Conservation (phyloP, 305 asterid species). For the Solanum hybrid region DNA sequence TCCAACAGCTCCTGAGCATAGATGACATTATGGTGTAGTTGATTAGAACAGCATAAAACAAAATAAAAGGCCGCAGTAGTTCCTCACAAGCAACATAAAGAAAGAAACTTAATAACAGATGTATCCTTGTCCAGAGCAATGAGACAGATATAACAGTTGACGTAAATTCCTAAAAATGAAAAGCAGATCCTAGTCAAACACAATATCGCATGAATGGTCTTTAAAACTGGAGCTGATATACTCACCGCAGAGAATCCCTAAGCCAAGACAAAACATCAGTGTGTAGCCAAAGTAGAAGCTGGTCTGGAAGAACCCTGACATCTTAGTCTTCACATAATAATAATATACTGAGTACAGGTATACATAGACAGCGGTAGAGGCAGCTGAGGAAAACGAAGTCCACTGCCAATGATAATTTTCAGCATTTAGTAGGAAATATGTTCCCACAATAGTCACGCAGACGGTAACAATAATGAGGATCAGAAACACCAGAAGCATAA, state of each 20-base stretch:
- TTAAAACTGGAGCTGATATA: not conserved
- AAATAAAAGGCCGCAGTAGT: not conserved
- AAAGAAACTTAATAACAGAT: not conserved
- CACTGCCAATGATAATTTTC: not conserved
- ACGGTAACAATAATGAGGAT: not conserved
- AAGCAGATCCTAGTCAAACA: not conserved
- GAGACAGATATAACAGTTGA: not conserved
- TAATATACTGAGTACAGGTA: not conserved
- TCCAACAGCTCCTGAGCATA: conserved; percentile 18
- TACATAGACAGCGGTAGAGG: not conserved
- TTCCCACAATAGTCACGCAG: not conserved
- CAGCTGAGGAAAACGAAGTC: not conserved
- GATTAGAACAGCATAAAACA: not conserved
- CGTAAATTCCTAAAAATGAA: not conserved
- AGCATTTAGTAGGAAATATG: not conserved
- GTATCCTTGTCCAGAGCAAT: not conserved
- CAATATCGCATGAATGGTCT: not conserved
- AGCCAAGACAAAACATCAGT: not conserved
- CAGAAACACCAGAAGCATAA: not conserved
- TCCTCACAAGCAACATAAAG: not conserved
- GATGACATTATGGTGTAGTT: not conserved
- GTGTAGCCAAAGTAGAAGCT: not conserved
- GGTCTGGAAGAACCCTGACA: not conserved
- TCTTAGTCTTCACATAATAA: not conserved
- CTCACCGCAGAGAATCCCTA: conserved; percentile 9